These are phyloP conservation scores for Chenopodium formosanum DNA, from an alignment of 148 eudicot species.

Conservation along the genomic window DNA sequence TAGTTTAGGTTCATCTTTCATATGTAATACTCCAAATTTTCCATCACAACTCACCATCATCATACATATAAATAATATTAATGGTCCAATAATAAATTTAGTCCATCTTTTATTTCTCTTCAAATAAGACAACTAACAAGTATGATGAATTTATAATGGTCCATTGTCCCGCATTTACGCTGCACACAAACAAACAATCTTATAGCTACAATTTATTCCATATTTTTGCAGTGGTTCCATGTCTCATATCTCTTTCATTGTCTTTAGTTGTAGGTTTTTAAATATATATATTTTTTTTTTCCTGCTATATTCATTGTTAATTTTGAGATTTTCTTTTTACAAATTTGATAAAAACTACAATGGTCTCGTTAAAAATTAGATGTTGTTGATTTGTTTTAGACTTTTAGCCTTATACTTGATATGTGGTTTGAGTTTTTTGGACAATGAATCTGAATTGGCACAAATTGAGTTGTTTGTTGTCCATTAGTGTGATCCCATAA, in stretches of 20 bases:
- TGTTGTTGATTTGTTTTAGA: too few relatives aligned
- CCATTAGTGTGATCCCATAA: too few relatives aligned
- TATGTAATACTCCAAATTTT: neutral
- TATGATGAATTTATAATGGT: neutral
- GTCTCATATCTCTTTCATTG: neutral
- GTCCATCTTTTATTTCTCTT: neutral
- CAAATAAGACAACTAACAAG: neutral
- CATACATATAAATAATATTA: neutral
- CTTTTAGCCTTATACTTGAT: too few relatives aligned
- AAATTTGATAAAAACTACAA: too few relatives aligned
- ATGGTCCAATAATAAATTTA: neutral
- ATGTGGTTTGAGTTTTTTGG: too few relatives aligned
- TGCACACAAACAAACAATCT: slow-evolving; percentile 1
- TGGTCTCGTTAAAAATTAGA: too few relatives aligned
- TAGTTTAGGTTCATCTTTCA: neutral
- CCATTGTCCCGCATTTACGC: neutral
- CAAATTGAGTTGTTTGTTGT: too few relatives aligned
- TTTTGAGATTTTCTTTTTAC: too few relatives aligned
- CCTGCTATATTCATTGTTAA: too few relatives aligned
- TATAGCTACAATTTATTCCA: neutral
- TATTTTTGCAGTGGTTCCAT: neutral
- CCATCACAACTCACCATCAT: neutral
- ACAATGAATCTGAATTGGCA: too few relatives aligned
- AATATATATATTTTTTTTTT: too few relatives aligned
- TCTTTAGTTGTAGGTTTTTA: neutral